A percentile compares a stretch with the other conserved stretches of the same genome.
Conservation (phyloP, 345 rosid genomes). For the Eucalyptus tenuipes region DNA sequence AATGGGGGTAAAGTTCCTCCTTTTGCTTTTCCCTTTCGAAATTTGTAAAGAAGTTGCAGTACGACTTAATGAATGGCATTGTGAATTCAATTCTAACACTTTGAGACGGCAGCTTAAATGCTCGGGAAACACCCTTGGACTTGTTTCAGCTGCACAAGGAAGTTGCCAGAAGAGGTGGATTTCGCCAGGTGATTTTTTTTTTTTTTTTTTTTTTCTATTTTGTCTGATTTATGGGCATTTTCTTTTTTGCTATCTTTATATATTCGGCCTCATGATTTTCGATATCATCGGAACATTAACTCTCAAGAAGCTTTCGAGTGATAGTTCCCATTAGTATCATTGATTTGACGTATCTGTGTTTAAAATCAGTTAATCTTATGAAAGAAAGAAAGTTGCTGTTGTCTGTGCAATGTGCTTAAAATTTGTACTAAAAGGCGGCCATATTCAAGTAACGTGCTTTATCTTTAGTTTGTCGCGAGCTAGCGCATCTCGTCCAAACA, state of each 20-base stretch:
- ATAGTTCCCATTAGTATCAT: background rate
- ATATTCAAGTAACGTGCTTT: background rate
- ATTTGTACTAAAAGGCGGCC: background rate
- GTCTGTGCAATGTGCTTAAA: background rate
- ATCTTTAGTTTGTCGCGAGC: background rate
- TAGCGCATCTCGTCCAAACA: background rate
- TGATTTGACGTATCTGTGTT: background rate
- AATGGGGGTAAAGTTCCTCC: background rate
- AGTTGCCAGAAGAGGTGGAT: slow-evolving; percentile 1
- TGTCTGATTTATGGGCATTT: background rate
- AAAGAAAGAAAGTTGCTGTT: background rate
- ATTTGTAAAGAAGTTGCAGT: background rate
- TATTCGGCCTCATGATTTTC: background rate
- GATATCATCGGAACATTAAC: background rate
- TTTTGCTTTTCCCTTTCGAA: background rate
- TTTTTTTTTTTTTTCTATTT: background rate
- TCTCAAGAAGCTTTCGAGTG: background rate
- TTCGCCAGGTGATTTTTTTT: background rate
- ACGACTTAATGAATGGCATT: background rate
- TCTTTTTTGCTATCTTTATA: background rate
- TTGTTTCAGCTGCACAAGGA: background rate
- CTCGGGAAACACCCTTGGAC: background rate
- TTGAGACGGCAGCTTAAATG: background rate
- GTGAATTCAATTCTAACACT: too few relatives aligned
- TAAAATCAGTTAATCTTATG: background rate